Base-by-base conservation (phyloP, 2,329 filamentous ascomycete genomes). In the Colletotrichum sp. region DNA sequence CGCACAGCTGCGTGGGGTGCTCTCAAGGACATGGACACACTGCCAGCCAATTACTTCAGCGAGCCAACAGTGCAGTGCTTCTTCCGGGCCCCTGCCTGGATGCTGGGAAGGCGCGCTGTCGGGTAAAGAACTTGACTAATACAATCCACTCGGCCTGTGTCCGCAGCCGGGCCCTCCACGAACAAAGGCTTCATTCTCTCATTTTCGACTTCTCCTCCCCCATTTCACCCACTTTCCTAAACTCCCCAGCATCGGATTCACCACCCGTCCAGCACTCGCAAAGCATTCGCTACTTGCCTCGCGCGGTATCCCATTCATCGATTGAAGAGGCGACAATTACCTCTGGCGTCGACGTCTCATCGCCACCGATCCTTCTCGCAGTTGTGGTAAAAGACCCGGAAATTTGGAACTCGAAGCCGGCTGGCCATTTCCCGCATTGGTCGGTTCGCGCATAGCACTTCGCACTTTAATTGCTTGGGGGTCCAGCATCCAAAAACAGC, bases 121-220 rank as follows among this genome's bases (percentile, higher is more conserved):
- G 71, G 71, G 63, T 77, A 77, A 77, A 77, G 71, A 75, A 67
- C 34, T 77, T 77, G 75, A 77, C 75, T 77, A 77, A 77, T 77
- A 66, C 61, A 44, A 77, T 71, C 75, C 69, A 70, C 57, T 77
- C 62, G 69, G 76, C 62, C 72, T 69, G 64, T 69, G 72, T 75
- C 73, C 67, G 59, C 64, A 71, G 55, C 63, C 63, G 63, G 69
- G 69, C 39, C 49, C 73, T 71, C 76, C 52, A 49, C 19, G 65
- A 69, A 75, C 74, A 78, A 72, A 69, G 74, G 67, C 75, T 76
- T 77, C 75, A 71, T 71, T 77, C 66, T 77, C 71, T 67, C 71
- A 75, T 66, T 66, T 77, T 68, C 69, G 67, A 71, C 62, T 77
- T 62, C 75, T 71, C 75, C 71, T 77, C 75, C 67, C 71, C 75